Evolutionary conservation across 441 rosid genomes (phyloP), one percentile per base, ranked within the genome.

Genomic region (Syzygium syzygioides): DNA sequence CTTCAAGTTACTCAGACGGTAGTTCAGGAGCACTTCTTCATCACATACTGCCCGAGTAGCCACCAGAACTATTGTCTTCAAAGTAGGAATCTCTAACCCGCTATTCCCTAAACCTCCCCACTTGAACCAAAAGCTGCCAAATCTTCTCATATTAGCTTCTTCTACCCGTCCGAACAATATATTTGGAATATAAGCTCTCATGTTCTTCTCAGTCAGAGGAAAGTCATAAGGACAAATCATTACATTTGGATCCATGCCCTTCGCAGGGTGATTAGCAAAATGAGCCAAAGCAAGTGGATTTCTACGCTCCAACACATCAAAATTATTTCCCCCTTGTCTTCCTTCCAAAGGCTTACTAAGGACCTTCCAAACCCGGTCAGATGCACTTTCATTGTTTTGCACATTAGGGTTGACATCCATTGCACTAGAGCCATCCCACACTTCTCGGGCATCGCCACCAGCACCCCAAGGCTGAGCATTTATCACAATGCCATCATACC

Each of bases 281-380:
- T 97, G 99, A 89, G 97, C 99, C 89, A 95, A 91, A 66, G 98
- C 98, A 88, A 96, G 90, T 14, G 99, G 99, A 89, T 96, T 97
- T 91, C 99, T 94, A 89, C 93, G 92, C 92, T 97, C 99, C 91
- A 96, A 89, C 85, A 93, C 90, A 55, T 93, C 96, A 60, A 89
- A 79, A 71, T 68, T 53, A 52, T 52, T 68, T 5, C 88, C 89
- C 88, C 87, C 88, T 41, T 7, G 89, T 19, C 89, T 60, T 86
- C 89, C 95, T 90, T 93, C 90, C 87, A 94, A 87, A 48, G 99
- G 99, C 92, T 93, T 95, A 86, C 98, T 95, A 37, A 97, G 95
- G 87, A 91, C 85, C 91, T 92, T 96, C 98, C 99, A 96, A 19
- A 93, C 19, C 89, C 92, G 92, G 86, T 96, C 97, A n/a, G 93